Evolutionary conservation across 2,329 filamentous ascomycete species (phyloP).

Genomic region (Canariomyces notabilis): DNA sequence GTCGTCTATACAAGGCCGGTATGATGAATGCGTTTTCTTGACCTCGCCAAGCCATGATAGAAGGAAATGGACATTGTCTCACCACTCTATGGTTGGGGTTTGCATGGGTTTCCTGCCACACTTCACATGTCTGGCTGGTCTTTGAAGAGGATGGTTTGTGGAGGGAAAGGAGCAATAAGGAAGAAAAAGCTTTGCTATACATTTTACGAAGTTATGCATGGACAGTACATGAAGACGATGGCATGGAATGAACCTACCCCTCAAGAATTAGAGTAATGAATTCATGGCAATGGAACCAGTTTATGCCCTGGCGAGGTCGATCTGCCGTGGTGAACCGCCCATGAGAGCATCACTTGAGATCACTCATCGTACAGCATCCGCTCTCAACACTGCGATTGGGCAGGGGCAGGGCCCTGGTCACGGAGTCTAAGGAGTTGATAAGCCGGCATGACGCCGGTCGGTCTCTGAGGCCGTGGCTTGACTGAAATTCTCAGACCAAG

Average conservation of each 20-base stretch:
- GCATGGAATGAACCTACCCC: background rate
- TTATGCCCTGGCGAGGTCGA: background rate
- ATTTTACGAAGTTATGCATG: no score
- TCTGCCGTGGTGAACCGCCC: background rate
- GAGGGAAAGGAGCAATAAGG: no score
- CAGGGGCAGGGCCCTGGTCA: conserved; percentile 4
- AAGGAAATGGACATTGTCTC: no score
- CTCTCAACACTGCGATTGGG: background rate
- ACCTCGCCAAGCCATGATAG: no score
- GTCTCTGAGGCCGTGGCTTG: conserved; percentile 67
- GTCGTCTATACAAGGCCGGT: no score
- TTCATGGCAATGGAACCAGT: background rate
- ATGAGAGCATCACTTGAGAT: background rate
- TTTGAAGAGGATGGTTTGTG: no score
- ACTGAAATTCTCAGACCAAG: conserved; percentile 50
- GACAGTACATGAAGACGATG: background rate
- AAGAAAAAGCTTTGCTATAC: no score
- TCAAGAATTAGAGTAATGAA: background rate
- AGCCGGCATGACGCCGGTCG: conserved; percentile 67
- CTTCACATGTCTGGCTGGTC: no score
- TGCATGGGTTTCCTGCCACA: no score
- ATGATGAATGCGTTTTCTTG: no score
- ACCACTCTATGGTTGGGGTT: no score
- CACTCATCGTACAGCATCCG: background rate
- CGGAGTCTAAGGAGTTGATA: conserved; percentile 30